Evolutionary conservation across 2,329 filamentous ascomycete genomes (phyloP).

Genomic region (Plectosphaerella plurivora): DNA sequence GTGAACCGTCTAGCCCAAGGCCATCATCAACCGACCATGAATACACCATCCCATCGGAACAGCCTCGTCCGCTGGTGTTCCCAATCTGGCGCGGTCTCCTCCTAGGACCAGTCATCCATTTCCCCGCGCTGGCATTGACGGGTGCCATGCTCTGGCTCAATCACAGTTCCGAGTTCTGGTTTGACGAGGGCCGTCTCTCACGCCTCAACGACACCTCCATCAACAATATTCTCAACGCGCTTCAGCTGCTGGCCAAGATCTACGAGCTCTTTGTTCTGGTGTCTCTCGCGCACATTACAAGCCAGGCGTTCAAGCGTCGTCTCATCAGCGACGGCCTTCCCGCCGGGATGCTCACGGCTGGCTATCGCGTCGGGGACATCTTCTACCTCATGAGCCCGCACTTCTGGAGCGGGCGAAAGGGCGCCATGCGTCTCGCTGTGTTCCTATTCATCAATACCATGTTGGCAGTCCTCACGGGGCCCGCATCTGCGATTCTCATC

Average conservation of each 20-base stretch:
- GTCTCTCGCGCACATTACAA: conserved; percentile 5
- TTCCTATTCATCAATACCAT: conserved; percentile 4
- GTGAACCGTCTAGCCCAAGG: too few species aligned
- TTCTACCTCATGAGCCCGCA: conserved; percentile 2
- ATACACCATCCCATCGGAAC: too few species aligned
- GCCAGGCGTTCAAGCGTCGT: conserved; percentile 1
- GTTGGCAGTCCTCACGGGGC: conserved; percentile 5
- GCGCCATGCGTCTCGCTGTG: background rate
- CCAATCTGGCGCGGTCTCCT: background rate
- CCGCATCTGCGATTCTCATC: conserved; percentile 9
- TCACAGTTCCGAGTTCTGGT: conserved; percentile 4
- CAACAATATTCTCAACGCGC: conserved; percentile 1
- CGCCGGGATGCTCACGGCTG: conserved; percentile 7
- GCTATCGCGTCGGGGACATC: conserved; percentile 7
- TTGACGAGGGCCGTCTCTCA: conserved; percentile 1
- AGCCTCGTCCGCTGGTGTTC: background rate
- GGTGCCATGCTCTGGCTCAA: conserved; percentile 1
- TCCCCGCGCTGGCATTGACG: conserved; percentile 2
- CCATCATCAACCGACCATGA: too few species aligned
- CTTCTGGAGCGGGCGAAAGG: background rate
- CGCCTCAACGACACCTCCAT: conserved; percentile 3
- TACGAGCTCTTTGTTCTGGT: conserved; percentile 6
- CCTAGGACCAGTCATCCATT: background rate
- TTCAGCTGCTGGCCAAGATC: conserved; percentile 6
- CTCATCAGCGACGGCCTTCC: conserved; percentile 5